A percentile compares a stretch with the other conserved stretches of the same genome.
Evolutionary conservation across 352 stramenopile genomes (phyloP).

Genomic region (Aphanomyces stellatus): DNA sequence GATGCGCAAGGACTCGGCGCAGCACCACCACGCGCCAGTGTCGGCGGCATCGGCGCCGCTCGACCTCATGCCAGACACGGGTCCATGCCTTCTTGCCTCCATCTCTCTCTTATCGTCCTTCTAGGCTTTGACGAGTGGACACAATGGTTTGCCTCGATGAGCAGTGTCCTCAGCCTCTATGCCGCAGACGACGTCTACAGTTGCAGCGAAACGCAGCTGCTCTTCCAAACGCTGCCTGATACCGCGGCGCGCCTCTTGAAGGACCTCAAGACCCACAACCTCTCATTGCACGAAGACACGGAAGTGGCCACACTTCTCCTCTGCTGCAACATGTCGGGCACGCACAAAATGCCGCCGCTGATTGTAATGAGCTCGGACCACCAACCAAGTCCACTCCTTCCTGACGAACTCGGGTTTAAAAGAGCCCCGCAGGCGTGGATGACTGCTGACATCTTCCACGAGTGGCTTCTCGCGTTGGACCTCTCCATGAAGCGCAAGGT

Average conservation of each 20-base stretch:
- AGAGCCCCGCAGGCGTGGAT: slow-evolving; percentile 35
- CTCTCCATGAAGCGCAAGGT: slow-evolving; percentile 69
- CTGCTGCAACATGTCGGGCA: slow-evolving; percentile 14
- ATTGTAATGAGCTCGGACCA: neutral
- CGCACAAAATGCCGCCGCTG: slow-evolving; percentile 13
- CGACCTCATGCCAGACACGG: neutral
- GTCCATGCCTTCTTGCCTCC: too few species aligned
- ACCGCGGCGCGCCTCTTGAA: slow-evolving; percentile 5
- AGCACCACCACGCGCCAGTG: too few species aligned
- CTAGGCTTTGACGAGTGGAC: slow-evolving; percentile 12
- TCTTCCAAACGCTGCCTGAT: slow-evolving; percentile 17
- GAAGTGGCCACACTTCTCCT: slow-evolving; percentile 14
- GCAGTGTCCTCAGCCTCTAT: slow-evolving; percentile 3
- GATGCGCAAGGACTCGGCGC: neutral
- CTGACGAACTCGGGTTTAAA: slow-evolving; percentile 12
- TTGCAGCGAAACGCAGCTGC: slow-evolving; percentile 11
- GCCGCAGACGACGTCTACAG: slow-evolving; percentile 10
- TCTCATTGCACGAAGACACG: slow-evolving; percentile 16
- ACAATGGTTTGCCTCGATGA: slow-evolving; percentile 15
- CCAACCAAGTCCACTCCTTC: neutral
- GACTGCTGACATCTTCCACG: slow-evolving; percentile 59
- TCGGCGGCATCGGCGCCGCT: neutral
- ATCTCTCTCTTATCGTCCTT: too few species aligned
- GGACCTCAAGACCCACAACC: slow-evolving; percentile 14
- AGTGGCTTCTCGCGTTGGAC: slow-evolving; percentile 70